Base-by-base conservation (phyloP, 495 filamentous ascomycete species). In the Trichocladium uniseriatum region DNA sequence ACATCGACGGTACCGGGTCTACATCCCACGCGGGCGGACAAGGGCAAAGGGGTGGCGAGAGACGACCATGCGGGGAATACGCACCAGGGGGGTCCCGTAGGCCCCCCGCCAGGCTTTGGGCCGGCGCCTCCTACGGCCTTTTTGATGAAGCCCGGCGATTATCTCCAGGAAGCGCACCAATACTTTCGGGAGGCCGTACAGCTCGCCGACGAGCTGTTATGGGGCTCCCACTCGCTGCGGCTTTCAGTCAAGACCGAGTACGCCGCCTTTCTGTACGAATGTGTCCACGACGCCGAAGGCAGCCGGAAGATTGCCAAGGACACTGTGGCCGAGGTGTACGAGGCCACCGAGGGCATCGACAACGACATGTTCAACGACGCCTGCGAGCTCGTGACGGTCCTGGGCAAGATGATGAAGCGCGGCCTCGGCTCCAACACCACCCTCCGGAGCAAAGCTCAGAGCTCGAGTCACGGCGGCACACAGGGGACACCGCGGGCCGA, bases 231-330 rank as follows among this genome's bases (percentile, higher is more conserved):
- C 53, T 92, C 92, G 1, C 75, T 98, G 14, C 84, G 92, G 2
- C 74, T 98, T 0, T 92, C 87, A 0, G 84, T 95, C 14, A 94
- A 94, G 52, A 82, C 94, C 10, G 92, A 98, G 66, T 92, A 89
- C 62, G 79, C 83, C n/a, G 92, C 91, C 2, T 98, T 95, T 60
- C 73, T 95, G 5, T 95, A 92, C 71, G 92, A 98, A 60, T 96
- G 90, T 58, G 73, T 89, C 7, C 86, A 92, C 57, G 90, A 97
- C 52, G 68, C 76, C 43, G 80, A 84, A 18, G 79, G 74, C 36
- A 85, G 86, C 45, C 76, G 89, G 11, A 75, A 78, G 21, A 56
- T 95, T 1, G 94, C 92, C 3, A 83, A 86, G 59, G 77, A 80
- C 31, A 87, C 91, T 28, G 89, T 97, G 43, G 79, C 83, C 20